These are phyloP conservation scores for Sideroxylon spinosum DNA, from an alignment of 179 eudicot genomes.

Conservation along the genomic window DNA sequence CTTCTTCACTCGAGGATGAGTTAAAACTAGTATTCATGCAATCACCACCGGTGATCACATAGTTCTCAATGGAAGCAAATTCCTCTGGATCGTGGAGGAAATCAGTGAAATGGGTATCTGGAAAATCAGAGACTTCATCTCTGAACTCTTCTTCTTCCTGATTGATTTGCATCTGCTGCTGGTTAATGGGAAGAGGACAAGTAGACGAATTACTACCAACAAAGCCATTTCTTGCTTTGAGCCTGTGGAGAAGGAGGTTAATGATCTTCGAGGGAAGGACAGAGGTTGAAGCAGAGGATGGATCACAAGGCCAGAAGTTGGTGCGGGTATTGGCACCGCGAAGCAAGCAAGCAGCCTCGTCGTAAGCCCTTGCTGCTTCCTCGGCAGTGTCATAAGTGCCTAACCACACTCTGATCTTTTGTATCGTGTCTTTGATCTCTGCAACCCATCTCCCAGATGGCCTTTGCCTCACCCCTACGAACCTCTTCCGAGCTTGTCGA, in stretches of 20 bases:
- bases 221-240: slow-evolving; percentile 33
- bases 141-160: slow-evolving; percentile 9
- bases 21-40: not conserved
- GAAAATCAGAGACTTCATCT: slow-evolving; percentile 22
- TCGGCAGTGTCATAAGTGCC: slow-evolving; percentile 54
- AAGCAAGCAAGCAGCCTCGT: slow-evolving; percentile 53
- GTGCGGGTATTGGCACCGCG: slow-evolving; percentile 50
- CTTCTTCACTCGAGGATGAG: no score
- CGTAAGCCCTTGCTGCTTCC: slow-evolving; percentile 53
- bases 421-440: slow-evolving; percentile 49
- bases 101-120: slow-evolving; percentile 32
- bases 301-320: slow-evolving; percentile 40
- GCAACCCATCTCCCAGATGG: slow-evolving; percentile 60
- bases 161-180: not conserved
- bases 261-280: slow-evolving; percentile 41
- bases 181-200: slow-evolving; percentile 4
- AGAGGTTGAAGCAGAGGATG: slow-evolving; percentile 23
- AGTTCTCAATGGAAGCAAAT: not conserved
- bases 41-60: not conserved
- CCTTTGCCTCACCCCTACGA: slow-evolving; percentile 48
- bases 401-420: slow-evolving; percentile 49
- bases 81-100: slow-evolving; percentile 31
- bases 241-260: slow-evolving; percentile 38
- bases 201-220: slow-evolving; percentile 2
- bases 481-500: slow-evolving; percentile 33